Evolutionary conservation across 2,329 filamentous ascomycete genomes (phyloP).

Genomic region (Aspergillus sp.): DNA sequence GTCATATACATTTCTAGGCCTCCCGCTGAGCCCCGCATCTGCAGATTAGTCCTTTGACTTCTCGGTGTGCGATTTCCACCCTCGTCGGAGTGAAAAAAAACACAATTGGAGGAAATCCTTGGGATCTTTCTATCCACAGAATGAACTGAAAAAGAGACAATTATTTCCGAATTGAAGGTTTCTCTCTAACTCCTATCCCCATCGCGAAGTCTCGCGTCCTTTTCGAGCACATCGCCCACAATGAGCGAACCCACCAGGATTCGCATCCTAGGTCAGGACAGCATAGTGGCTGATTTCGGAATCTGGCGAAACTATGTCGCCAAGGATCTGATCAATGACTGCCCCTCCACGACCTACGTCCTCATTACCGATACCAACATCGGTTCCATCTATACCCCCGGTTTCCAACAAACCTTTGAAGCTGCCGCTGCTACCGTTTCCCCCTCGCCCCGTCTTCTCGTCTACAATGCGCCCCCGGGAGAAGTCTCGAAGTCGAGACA

Average conservation of each 20-base stretch:
- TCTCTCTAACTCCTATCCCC: too few species aligned
- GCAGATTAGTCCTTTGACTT: too few species aligned
- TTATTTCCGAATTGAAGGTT: neutral
- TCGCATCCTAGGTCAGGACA: constrained; percentile 79
- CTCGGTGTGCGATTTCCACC: too few species aligned
- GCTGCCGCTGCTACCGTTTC: constrained; percentile 41
- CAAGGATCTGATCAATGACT: constrained; percentile 70
- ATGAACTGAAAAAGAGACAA: constrained; percentile 9
- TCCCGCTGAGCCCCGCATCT: too few species aligned
- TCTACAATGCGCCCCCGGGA: constrained; percentile 81
- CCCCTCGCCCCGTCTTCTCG: constrained; percentile 65
- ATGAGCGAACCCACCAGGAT: constrained; percentile 57
- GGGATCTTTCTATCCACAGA: neutral
- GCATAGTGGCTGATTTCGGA: constrained; percentile 86
- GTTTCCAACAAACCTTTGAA: constrained; percentile 66
- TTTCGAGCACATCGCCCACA: constrained; percentile 8
- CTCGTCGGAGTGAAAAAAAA: too few species aligned
- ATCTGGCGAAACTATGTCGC: constrained; percentile 81
- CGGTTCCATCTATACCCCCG: constrained; percentile 70
- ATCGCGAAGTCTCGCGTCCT: too few species aligned
- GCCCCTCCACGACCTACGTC: constrained; percentile 85
- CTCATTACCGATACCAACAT: constrained; percentile 97
- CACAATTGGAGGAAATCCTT: too few species aligned
- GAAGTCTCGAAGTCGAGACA: constrained; percentile 90
- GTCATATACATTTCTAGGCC: too few species aligned